Evolutionary conservation across 2,329 filamentous ascomycete species (phyloP), one percentile per base, ranked within the genome.

Genomic region (Exserohilum rostratum): DNA sequence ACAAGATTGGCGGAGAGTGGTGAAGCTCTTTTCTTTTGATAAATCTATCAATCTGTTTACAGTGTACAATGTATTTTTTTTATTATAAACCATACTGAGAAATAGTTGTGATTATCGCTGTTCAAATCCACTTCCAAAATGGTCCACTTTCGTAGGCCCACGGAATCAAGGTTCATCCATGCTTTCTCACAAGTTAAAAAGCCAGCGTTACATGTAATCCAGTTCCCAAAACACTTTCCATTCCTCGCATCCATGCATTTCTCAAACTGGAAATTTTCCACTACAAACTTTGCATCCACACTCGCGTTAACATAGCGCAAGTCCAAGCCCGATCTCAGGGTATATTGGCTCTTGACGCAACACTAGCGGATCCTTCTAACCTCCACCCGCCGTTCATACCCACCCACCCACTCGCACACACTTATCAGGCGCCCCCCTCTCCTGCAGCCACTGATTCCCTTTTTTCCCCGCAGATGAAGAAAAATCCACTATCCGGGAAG

Each of bases 1-100:
- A 83, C 61, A 77, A 79, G 29, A 70, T 86, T 52, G 83, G 84
- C 10, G 83, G 83, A 11, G 83, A 86, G 66, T 82, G 75, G 66
- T 81, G 35, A 34, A 18, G 6, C 27, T 34, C 31, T 3, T 18
- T 27, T 30, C 5, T 3, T 22, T 18, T 35, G 22, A 33, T 30
- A 7, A 10, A 18, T 38, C 20, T 17, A 5, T 11, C n/a, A 9
- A 34, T 37, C 10, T 17, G 6, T 18, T 22, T 13, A 5, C 20
- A 20, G 18, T 38, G 9, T 38, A 25, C 22, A 25, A 25, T 25
- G 22, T 25, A 25, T 25, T 25, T n/a, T n/a, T n/a, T n/a, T n/a
- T n/a, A n/a, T n/a, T n/a, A n/a, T n/a, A n/a, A n/a, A n/a, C n/a
- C n/a, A n/a, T n/a, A n/a, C n/a, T n/a, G n/a, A n/a, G n/a, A n/a